Evolutionary conservation across 257 asterid species (phyloP), one percentile per base, ranked within the genome.

Genomic region (Thymus quinquecostatus): DNA sequence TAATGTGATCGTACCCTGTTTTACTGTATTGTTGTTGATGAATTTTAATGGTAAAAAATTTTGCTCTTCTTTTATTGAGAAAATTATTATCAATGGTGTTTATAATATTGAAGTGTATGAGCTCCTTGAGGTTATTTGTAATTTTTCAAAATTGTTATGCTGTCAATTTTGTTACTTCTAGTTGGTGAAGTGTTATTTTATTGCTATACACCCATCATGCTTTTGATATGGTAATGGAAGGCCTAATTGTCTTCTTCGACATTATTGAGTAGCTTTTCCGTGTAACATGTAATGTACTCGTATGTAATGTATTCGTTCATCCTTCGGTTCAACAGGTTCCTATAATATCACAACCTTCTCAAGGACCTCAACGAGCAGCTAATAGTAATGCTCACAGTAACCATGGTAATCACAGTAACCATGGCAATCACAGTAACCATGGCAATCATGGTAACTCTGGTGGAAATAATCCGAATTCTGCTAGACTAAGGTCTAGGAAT

Each of bases 401-500:
- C 34, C 80, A 72, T 71, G 71, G 27, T 0, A 49, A 49, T 49
- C 80, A 72, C 69, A 71, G 58, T 10, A 81, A 77, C 34, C 80
- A 72, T 71, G 75, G 68, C 13, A 82, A 81, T 51, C 80, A 79
- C 66, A 73, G 61, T 7, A 81, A 77, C 34, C 80, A 72, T 71
- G 71, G 27, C 0, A 49, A 49, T 49, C 80, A 72, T 71, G 73
- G 58, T 10, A 81, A 77, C 34, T 79, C 70, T 71, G 75, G 77
- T 66, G 77, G 71, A 69, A 87, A 82, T 79, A 63, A 77, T 70
- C 67, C 79, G 47, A 61, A 74, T 60, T 67, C 83, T 67, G 62
- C 81, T 73, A 81, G 95, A 49, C 85, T 71, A 72, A 86, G 90
- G 82, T 69, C 90, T 6, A 80, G 82, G 76, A 82, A 85, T 71